A percentile compares a stretch with the other conserved stretches of the same genome.
Conservation (phyloP, 148 eudicot genomes). For the Bassia scoparia region DNA sequence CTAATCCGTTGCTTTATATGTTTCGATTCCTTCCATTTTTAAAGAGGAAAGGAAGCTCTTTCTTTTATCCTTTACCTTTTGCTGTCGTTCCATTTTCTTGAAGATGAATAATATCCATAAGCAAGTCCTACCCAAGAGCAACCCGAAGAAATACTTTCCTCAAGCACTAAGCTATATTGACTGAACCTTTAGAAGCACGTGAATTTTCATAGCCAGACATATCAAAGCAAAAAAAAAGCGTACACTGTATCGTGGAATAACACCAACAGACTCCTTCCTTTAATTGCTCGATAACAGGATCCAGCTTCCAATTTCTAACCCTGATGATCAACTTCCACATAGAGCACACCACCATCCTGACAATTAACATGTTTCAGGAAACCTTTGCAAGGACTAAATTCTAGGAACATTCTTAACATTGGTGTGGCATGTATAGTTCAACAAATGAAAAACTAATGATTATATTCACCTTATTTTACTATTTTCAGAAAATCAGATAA, state of each 20-base stretch:
- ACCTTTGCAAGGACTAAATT: neutral
- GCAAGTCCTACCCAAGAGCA: neutral
- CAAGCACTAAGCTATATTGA: neutral
- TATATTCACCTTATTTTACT: too few relatives aligned
- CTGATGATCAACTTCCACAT: slow-evolving; percentile 75
- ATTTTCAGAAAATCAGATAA: too few relatives aligned
- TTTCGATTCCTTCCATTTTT: too few relatives aligned
- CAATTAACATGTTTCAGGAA: neutral
- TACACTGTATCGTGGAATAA: slow-evolving; percentile 96
- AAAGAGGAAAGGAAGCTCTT: too few relatives aligned
- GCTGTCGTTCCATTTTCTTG: too few relatives aligned
- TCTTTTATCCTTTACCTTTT: too few relatives aligned
- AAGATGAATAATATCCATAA: neutral
- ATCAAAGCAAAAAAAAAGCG: slow-evolving; percentile 19
- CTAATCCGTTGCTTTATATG: too few relatives aligned
- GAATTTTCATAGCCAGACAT: neutral
- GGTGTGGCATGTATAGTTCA: too few relatives aligned
- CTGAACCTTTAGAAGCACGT: neutral
- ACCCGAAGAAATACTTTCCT: neutral
- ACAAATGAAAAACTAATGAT: too few relatives aligned
- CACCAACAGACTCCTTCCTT: slow-evolving; percentile 88
- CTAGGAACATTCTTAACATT: neutral
- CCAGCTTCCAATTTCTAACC: slow-evolving; percentile 78
- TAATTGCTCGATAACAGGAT: slow-evolving; percentile 57
- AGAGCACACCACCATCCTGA: slow-evolving; percentile 64